These are phyloP conservation scores for Capsicum chinense DNA, from an alignment of 257 asterid genomes.

Conservation along the genomic window DNA sequence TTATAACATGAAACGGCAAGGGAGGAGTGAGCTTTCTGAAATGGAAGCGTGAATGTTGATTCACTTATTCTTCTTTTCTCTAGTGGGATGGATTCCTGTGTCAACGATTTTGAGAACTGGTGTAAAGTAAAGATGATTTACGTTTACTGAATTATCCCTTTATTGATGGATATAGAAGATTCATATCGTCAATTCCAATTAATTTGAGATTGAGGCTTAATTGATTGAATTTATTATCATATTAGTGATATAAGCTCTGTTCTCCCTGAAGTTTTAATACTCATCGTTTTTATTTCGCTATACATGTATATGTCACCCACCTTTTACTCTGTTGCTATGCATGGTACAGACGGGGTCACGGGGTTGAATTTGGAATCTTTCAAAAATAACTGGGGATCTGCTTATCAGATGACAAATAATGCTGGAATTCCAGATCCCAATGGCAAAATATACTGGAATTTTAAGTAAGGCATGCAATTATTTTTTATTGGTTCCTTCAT, in stretches of 20 bases:
- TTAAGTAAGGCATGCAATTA: slow-evolving; percentile 55
- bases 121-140: background rate
- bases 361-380: slow-evolving; percentile 86
- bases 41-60: background rate
- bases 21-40: background rate
- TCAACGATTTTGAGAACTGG: background rate
- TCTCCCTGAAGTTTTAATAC: slow-evolving; percentile 8
- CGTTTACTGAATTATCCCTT: background rate
- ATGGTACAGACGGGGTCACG: slow-evolving; percentile 82
- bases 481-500: slow-evolving; percentile 22
- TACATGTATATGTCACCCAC: slow-evolving; percentile 12
- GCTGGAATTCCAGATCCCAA: slow-evolving; percentile 98
- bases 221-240: no score
- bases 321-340: slow-evolving; percentile 26
- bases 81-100: slow-evolving; percentile 11
- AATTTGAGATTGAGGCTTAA: no score
- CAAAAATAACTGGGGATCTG: slow-evolving; percentile 80
- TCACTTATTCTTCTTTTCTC: background rate
- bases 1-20: background rate
- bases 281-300: background rate
- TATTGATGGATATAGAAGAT: background rate
- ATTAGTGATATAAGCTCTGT: no score
- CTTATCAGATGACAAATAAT: slow-evolving; percentile 83
- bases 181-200: background rate
- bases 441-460: slow-evolving; percentile 82